phyloP scores from a whole-genome alignment of 1,284 basidiomycete species.

The Boletus chippewaensis region DNA sequence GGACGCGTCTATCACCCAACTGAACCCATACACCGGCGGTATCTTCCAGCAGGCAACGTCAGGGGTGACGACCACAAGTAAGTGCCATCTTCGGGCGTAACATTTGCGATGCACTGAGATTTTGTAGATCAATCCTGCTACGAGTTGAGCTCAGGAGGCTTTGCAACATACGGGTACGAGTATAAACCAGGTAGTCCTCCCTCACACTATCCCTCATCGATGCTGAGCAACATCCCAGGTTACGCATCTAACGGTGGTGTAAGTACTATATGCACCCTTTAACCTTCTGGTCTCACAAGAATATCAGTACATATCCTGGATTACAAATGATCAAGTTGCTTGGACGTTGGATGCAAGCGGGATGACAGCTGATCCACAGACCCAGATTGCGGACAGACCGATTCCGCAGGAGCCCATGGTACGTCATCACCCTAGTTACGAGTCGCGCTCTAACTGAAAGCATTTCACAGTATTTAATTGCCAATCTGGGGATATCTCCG shows the following conservation, averaged over 20 bases:
- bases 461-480: slow-evolving; percentile 57
- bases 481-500: slow-evolving; percentile 75
- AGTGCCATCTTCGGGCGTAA: not conserved
- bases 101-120: slow-evolving; percentile 4
- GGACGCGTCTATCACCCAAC: slow-evolving; percentile 34
- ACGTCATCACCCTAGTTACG: slow-evolving; percentile 13
- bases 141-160: slow-evolving; percentile 32
- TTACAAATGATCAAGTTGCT: slow-evolving; percentile 52
- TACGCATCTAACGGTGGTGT: slow-evolving; percentile 22
- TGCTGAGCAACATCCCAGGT: slow-evolving; percentile 23
- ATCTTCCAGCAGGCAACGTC: slow-evolving; percentile 62
- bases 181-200: slow-evolving; percentile 38
- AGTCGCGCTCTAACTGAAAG: slow-evolving; percentile 2
- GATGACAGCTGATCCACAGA: slow-evolving; percentile 57
- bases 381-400: slow-evolving; percentile 66
- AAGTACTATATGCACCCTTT: slow-evolving; percentile 27
- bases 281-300: slow-evolving; percentile 1
- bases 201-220: slow-evolving; percentile 15
- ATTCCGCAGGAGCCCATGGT: slow-evolving; percentile 85
- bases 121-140: slow-evolving; percentile 30
- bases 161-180: slow-evolving; percentile 49
- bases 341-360: slow-evolving; percentile 78
- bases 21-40: slow-evolving; percentile 43
- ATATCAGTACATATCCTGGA: slow-evolving; percentile 74
- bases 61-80: slow-evolving; percentile 41